Evolutionary conservation across 1,139 yeast species (phyloP).

Genomic region (Geotrichum reessii): DNA sequence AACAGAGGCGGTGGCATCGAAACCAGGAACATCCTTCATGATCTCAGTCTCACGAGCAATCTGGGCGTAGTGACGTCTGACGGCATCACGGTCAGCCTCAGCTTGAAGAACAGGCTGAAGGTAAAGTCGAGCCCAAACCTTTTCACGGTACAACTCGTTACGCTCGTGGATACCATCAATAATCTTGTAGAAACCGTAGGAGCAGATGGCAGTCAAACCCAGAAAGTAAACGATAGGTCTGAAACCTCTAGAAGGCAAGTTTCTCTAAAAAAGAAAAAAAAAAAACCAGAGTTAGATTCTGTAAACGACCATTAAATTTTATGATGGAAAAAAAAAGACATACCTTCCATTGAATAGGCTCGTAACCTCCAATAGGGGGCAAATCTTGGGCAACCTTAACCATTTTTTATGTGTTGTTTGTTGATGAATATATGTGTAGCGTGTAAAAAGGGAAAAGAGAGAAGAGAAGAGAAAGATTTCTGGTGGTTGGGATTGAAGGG

Average conservation of each 20-base stretch:
- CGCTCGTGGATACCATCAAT: constrained; percentile 69
- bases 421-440: background rate
- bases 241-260: constrained; percentile 79
- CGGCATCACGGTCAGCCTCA: constrained; percentile 73
- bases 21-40: constrained; percentile 54
- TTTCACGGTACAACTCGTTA: constrained; percentile 68
- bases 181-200: constrained; percentile 67
- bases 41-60: constrained; percentile 62
- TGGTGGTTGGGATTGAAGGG: constrained; percentile 1
- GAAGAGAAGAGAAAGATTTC: background rate
- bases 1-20: constrained; percentile 48
- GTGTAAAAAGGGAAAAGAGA: background rate
- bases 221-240: constrained; percentile 68
- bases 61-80: constrained; percentile 66
- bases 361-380: constrained; percentile 86
- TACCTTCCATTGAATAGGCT: constrained; percentile 77
- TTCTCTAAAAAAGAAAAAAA: constrained; percentile 41
- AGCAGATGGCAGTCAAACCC: constrained; percentile 56
- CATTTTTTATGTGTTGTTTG: constrained; percentile 1
- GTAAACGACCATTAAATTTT: too few species aligned
- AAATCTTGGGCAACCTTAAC: constrained; percentile 54
- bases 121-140: constrained; percentile 69
- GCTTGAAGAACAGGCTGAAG: constrained; percentile 72
- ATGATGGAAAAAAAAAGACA: constrained; percentile 11
- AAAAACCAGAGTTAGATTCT: background rate